phyloP scores from a whole-genome alignment of 306 rosid genomes.

The Cicer arietinum region DNA sequence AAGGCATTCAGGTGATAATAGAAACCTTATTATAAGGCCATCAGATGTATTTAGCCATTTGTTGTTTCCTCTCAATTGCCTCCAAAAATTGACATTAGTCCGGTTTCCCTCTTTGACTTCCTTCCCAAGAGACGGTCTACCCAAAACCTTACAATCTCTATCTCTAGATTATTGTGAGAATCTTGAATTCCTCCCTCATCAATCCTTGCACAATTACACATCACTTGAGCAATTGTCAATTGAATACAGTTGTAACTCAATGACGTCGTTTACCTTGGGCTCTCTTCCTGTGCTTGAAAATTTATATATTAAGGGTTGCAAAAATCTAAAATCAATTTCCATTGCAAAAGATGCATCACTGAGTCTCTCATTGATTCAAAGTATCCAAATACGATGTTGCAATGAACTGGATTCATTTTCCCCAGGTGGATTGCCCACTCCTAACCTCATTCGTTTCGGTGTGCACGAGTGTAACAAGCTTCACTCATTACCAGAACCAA shows the following conservation, averaged over 20 bases:
- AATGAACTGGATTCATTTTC: constrained; percentile 12
- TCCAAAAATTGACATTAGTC: neutral
- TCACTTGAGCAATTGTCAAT: constrained; percentile 10
- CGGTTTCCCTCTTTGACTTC: constrained; percentile 21
- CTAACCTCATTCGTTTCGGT: neutral
- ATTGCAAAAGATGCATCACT: neutral
- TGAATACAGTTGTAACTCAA: neutral
- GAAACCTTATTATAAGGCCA: neutral
- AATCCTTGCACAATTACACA: constrained; percentile 20
- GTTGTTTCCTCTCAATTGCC: neutral
- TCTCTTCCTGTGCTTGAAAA: constrained; percentile 16
- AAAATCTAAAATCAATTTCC: neutral
- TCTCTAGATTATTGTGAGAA: neutral
- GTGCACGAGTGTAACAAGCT: constrained; percentile 36
- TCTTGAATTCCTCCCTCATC: constrained; percentile 17
- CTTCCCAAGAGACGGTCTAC: constrained; percentile 34
- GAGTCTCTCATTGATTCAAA: constrained; percentile 16
- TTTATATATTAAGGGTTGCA: neutral
- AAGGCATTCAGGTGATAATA: neutral
- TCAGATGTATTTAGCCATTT: neutral
- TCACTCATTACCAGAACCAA: constrained; percentile 13
- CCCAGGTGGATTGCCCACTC: constrained; percentile 12
- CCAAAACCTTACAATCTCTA: constrained; percentile 10
- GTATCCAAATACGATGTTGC: neutral
- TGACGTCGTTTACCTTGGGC: constrained; percentile 22